Evolutionary conservation across 2,329 filamentous ascomycete species (phyloP).

Genomic region (Scorias spongiosa): DNA sequence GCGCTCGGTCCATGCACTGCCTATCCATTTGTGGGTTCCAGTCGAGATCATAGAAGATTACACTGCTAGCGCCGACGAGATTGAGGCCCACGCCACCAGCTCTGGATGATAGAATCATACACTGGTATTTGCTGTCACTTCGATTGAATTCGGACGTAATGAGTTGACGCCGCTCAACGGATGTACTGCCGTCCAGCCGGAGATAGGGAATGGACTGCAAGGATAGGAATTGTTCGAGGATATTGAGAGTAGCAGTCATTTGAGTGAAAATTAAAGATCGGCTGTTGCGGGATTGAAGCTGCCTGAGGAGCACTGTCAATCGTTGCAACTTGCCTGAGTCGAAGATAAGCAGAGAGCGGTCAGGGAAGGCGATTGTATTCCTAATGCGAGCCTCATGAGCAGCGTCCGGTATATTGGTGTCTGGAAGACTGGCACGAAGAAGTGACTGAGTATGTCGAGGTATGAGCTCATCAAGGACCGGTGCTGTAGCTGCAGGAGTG

Average conservation of each 20-base stretch:
- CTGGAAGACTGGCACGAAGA: conserved; percentile 10
- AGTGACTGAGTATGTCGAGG: conserved; percentile 10
- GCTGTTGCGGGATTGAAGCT: conserved; percentile 77
- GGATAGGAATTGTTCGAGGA: conserved; percentile 92
- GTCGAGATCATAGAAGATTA: conserved; percentile 97
- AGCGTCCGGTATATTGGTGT: conserved; percentile 49
- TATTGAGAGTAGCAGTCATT: conserved; percentile 97
- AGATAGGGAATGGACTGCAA: conserved; percentile 96
- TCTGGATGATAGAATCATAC: conserved; percentile 87
- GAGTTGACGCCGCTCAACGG: conserved; percentile 88
- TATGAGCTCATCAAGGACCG: conserved; percentile 14
- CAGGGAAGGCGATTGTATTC: conserved; percentile 88
- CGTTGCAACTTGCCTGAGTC: conserved; percentile 94
- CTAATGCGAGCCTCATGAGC: conserved; percentile 91
- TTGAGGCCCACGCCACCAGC: conserved; percentile 95
- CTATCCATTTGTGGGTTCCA: conserved; percentile 99
- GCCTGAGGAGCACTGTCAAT: conserved; percentile 70
- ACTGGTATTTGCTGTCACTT: conserved; percentile 76
- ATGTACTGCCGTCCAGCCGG: conserved; percentile 88
- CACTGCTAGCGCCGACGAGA: conserved; percentile 86
- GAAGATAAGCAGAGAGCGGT: conserved; percentile 90
- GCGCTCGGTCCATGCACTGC: conserved; percentile 92
- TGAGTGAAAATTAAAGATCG: conserved; percentile 97
- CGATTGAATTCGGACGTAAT: conserved; percentile 88
- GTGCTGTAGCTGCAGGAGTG: conserved; percentile 74